Percentiles rank a stretch among this genome's conserved stretches.
These are phyloP conservation scores for Sporothrix luriei DNA, from an alignment of 2,329 filamentous ascomycete genomes.

Conservation along the genomic window DNA sequence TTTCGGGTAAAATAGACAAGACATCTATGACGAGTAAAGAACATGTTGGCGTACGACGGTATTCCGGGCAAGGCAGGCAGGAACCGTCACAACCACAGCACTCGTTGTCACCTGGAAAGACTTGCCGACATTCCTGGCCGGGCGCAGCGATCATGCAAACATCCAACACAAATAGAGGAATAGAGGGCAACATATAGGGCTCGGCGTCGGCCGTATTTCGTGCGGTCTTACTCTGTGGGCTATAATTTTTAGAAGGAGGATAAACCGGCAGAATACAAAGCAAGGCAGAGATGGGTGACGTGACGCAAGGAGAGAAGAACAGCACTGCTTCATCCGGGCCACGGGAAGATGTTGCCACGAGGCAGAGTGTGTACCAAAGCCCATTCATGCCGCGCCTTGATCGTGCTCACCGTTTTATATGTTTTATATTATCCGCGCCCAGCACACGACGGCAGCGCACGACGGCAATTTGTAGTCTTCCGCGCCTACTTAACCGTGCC, in stretches of 20 bases:
- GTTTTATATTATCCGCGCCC: background rate
- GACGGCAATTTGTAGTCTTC: background rate
- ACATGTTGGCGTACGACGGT: background rate
- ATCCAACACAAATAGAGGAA: background rate
- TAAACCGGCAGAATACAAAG: background rate
- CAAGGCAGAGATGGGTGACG: too few relatives aligned
- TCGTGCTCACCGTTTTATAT: background rate
- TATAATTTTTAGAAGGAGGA: background rate
- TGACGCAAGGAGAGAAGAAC: background rate
- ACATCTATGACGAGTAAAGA: background rate
- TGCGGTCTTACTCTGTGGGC: background rate
- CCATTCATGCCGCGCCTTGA: constrained; percentile 12
- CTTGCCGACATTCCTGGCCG: constrained; percentile 22
- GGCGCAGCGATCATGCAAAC: background rate
- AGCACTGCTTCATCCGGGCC: background rate
- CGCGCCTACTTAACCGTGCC: constrained; percentile 17
- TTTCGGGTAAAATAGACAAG: background rate
- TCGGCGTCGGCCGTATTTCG: background rate
- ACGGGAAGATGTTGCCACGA: constrained; percentile 14
- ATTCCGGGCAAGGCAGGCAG: background rate
- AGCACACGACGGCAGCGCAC: background rate
- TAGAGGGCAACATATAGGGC: background rate
- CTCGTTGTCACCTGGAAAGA: background rate
- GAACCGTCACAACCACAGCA: too few relatives aligned
- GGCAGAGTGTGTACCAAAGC: background rate